Evolutionary conservation across 192 early-diverging fungal genomes (phyloP).

Genomic region (Rhizophlyctis rosea): DNA sequence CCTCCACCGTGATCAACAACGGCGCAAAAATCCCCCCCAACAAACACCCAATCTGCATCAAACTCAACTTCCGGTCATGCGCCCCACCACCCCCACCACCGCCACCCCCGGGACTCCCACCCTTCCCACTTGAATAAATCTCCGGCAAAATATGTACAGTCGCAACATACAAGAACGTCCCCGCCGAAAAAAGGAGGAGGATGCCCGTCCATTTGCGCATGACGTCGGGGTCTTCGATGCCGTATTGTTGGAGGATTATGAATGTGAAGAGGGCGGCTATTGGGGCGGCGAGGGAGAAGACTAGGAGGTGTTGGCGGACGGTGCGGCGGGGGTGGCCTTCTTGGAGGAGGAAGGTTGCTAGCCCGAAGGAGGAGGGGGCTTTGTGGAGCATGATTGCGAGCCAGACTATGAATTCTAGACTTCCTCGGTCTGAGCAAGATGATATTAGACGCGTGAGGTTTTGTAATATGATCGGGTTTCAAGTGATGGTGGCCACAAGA

Average conservation of each 20-base stretch:
- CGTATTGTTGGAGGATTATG: conserved; percentile 23
- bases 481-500: too few relatives aligned
- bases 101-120: conserved; percentile 4
- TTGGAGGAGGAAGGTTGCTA: conserved; percentile 81
- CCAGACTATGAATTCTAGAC: conserved; percentile 72
- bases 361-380: conserved; percentile 88
- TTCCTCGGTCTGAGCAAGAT: conserved; percentile 31
- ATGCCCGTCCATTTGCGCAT: conserved; percentile 77
- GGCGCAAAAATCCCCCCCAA: conserved; percentile 32
- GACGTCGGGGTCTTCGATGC: conserved; percentile 24
- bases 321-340: conserved; percentile 58
- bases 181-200: conserved; percentile 83
- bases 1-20: conserved; percentile 26
- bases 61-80: conserved; percentile 18
- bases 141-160: conserved; percentile 79
- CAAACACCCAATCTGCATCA: conserved; percentile 20
- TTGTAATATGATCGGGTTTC: background rate
- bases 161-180: conserved; percentile 84
- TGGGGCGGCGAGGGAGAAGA: conserved; percentile 84
- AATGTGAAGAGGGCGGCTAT: conserved; percentile 69
- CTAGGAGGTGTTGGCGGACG: conserved; percentile 70
- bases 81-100: conserved; percentile 1
- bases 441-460: background rate
- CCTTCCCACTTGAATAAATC: conserved; percentile 34
- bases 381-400: conserved; percentile 96